Evolutionary conservation across 108 stramenopile species (phyloP).

Genomic region (Seminavis robusta): DNA sequence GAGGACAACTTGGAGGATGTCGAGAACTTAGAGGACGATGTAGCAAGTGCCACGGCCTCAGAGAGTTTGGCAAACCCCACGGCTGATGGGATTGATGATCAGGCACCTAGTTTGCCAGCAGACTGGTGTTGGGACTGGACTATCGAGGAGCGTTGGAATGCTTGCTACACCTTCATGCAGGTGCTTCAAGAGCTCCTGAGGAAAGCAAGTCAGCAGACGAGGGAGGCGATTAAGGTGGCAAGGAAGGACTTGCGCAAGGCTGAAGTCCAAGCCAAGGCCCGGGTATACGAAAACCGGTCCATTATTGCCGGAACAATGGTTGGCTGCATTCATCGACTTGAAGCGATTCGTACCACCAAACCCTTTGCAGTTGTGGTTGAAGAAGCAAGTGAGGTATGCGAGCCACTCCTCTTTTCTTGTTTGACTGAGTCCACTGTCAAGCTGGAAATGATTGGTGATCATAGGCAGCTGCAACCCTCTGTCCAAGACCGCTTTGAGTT

Average conservation of each 20-base stretch:
- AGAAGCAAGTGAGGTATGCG: slow-evolving; percentile 43
- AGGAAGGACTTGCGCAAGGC: slow-evolving; percentile 23
- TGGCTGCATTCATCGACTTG: slow-evolving; percentile 40
- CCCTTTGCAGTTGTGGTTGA: slow-evolving; percentile 41
- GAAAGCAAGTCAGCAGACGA: slow-evolving; percentile 1
- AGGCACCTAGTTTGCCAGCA: slow-evolving; percentile 1
- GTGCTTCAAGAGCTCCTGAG: neutral
- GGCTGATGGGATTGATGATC: neutral
- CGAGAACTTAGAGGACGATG: slow-evolving; percentile 4
- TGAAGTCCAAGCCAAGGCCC: slow-evolving; percentile 27
- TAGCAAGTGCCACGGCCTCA: neutral
- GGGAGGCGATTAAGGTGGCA: slow-evolving; percentile 12
- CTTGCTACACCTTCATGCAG: slow-evolving; percentile 28
- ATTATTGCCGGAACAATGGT: slow-evolving; percentile 43
- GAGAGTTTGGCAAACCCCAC: slow-evolving; percentile 4
- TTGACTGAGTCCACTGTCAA: slow-evolving; percentile 30
- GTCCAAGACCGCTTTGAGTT: slow-evolving; percentile 30
- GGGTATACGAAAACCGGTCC: slow-evolving; percentile 30
- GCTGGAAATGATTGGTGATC: slow-evolving; percentile 46
- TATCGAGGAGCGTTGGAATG: slow-evolving; percentile 31
- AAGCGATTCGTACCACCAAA: slow-evolving; percentile 27
- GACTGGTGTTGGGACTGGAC: slow-evolving; percentile 34
- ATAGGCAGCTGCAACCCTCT: slow-evolving; percentile 33
- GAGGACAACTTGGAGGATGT: slow-evolving; percentile 3
- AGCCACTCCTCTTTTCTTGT: slow-evolving; percentile 35